These are phyloP conservation scores for Wickerhamiella bombiphila DNA, from an alignment of 805 yeast genomes.

Conservation along the genomic window DNA sequence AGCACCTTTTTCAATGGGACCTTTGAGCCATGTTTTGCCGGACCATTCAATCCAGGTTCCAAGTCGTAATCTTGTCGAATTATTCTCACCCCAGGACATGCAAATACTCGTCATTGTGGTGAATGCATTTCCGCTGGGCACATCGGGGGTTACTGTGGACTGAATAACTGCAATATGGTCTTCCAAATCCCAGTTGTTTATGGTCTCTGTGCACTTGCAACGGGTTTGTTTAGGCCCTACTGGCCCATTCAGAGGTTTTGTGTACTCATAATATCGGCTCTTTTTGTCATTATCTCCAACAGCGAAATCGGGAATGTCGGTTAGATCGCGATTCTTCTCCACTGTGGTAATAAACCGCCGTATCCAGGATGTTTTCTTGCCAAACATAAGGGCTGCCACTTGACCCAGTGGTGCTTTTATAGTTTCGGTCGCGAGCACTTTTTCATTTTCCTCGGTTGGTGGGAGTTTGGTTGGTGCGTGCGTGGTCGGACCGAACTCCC, in stretches of 20 bases:
- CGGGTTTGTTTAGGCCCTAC: conserved; percentile 89
- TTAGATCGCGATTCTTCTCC: conserved; percentile 23
- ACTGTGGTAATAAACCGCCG: conserved; percentile 25
- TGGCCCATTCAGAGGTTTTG: conserved; percentile 60
- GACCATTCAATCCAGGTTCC: conserved; percentile 64
- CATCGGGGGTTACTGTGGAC: conserved; percentile 73
- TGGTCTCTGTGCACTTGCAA: conserved; percentile 51
- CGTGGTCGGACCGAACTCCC: conserved; percentile 42
- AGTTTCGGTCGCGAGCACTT: conserved; percentile 35
- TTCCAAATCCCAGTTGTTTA: conserved; percentile 40
- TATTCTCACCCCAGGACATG: conserved; percentile 54
- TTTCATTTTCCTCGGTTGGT: conserved; percentile 36
- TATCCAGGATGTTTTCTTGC: conserved; percentile 36
- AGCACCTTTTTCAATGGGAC: conserved; percentile 76
- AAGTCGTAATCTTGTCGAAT: conserved; percentile 55
- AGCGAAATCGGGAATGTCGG: conserved; percentile 16
- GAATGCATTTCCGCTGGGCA: conserved; percentile 82
- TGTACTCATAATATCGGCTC: conserved; percentile 41
- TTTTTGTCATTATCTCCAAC: conserved; percentile 20
- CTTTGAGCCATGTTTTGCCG: conserved; percentile 82
- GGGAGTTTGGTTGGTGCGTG: conserved; percentile 45
- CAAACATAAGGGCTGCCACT: conserved; percentile 55
- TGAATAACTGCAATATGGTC: conserved; percentile 46
- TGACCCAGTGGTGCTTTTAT: conserved; percentile 66
- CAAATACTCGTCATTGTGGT: conserved; percentile 29